Evolutionary conservation across 345 rosid genomes (phyloP).

Genomic region (Arabis hirsuta): DNA sequence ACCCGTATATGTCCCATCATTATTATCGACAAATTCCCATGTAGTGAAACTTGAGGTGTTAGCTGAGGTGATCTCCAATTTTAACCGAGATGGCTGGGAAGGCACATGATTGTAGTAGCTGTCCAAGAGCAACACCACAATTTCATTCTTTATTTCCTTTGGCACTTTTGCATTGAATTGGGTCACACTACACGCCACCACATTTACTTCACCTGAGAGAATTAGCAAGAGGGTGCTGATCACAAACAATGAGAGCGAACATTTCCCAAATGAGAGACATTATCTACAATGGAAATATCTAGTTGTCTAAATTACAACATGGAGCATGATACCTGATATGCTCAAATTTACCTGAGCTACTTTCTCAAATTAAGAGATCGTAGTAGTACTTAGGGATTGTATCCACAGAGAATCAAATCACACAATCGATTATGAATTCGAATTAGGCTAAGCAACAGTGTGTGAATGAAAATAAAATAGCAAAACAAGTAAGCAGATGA

Average conservation of each 20-base stretch:
- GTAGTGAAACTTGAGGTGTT: conserved; percentile 66
- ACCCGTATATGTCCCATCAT: conserved; percentile 72
- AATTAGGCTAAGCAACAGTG: too few relatives aligned
- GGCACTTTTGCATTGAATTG: conserved; percentile 59
- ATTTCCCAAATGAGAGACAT: background rate
- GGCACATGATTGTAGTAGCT: conserved; percentile 62
- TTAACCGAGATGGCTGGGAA: conserved; percentile 61
- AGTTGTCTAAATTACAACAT: background rate
- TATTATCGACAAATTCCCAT: conserved; percentile 67
- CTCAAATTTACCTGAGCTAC: too few relatives aligned
- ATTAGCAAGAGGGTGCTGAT: conserved; percentile 9
- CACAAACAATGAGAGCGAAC: background rate
- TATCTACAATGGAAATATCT: background rate
- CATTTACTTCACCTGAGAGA: conserved; percentile 63
- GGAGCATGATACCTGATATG: conserved; percentile 52
- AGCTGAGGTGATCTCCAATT: conserved; percentile 61
- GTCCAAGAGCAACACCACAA: conserved; percentile 70
- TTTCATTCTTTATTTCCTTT: conserved; percentile 64
- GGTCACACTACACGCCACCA: conserved; percentile 56
- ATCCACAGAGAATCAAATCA: too few relatives aligned
- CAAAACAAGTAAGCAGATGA: too few relatives aligned
- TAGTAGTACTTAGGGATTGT: too few relatives aligned
- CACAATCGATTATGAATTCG: too few relatives aligned
- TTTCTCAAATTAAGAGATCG: too few relatives aligned
- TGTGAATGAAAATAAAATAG: too few relatives aligned